phyloP scores from a whole-genome alignment of 75 land plant genomes.

The Selaginella tamariscina region DNA sequence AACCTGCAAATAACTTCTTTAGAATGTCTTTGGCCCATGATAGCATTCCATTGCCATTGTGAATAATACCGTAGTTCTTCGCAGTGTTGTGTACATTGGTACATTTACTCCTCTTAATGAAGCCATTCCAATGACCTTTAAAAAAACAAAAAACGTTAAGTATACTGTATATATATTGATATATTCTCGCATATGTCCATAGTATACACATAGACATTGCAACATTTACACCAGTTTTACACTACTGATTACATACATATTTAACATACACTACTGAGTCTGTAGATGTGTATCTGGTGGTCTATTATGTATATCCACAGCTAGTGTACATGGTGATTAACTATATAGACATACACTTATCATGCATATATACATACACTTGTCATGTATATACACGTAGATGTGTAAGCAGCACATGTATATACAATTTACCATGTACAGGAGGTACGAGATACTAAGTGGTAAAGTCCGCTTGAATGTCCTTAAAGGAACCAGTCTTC shows the following conservation, averaged over 20 bases:
- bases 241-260: too few relatives aligned
- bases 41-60: slow-evolving; percentile 81
- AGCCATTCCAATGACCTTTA: slow-evolving; percentile 79
- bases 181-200: neutral
- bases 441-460: slow-evolving; percentile 73
- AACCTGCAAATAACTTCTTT: slow-evolving; percentile 29
- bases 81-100: slow-evolving; percentile 95
- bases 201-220: too few relatives aligned
- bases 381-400: too few relatives aligned
- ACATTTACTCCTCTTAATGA: slow-evolving; percentile 97
- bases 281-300: too few relatives aligned
- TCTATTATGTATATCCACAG: too few relatives aligned
- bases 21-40: slow-evolving; percentile 64
- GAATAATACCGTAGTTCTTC: slow-evolving; percentile 88
- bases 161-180: slow-evolving; percentile 4
- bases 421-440: slow-evolving; percentile 85
- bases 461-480: slow-evolving; percentile 63
- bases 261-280: too few relatives aligned
- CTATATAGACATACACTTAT: too few relatives aligned
- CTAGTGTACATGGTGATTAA: too few relatives aligned
- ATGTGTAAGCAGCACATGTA: too few relatives aligned
- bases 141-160: slow-evolving; percentile 11
- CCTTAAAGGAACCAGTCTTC: slow-evolving; percentile 32
- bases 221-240: too few relatives aligned
- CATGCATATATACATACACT: too few relatives aligned